Conservation (phyloP, 345 rosid genomes). For the Bruguiera parviflora region DNA sequence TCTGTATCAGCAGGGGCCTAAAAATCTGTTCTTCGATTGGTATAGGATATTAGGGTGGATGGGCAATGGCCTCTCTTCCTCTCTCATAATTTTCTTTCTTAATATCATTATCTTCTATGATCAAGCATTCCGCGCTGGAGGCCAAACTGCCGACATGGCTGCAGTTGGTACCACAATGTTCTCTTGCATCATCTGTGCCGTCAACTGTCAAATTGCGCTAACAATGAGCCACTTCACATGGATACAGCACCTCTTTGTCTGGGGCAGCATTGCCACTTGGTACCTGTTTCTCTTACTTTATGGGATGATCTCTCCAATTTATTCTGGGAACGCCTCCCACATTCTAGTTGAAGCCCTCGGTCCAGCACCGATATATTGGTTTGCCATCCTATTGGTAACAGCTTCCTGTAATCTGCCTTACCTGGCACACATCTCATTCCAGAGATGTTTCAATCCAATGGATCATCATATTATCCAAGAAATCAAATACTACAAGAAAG, state of each 20-base stretch:
- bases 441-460: conserved; percentile 50
- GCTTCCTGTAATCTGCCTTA: conserved; percentile 51
- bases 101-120: background rate
- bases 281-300: conserved; percentile 50
- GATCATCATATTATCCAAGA: conserved; percentile 76
- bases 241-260: conserved; percentile 67
- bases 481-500: conserved; percentile 52
- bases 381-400: conserved; percentile 38
- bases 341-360: conserved; percentile 48
- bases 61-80: conserved; percentile 49
- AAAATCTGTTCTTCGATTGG: conserved; percentile 65
- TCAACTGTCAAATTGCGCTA: conserved; percentile 68
- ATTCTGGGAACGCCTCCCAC: conserved; percentile 38
- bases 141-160: conserved; percentile 45
- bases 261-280: conserved; percentile 73
- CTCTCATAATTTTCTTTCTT: conserved; percentile 46
- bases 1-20: conserved; percentile 71
- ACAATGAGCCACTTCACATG: conserved; percentile 69
- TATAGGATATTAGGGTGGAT: conserved; percentile 69
- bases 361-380: conserved; percentile 53
- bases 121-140: conserved; percentile 41
- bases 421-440: conserved; percentile 42
- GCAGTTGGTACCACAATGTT: conserved; percentile 48
- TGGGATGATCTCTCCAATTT: conserved; percentile 45
- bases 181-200: conserved; percentile 66